Evolutionary conservation across 2,329 filamentous ascomycete genomes (phyloP).

Genomic region (Venturia effusa): DNA sequence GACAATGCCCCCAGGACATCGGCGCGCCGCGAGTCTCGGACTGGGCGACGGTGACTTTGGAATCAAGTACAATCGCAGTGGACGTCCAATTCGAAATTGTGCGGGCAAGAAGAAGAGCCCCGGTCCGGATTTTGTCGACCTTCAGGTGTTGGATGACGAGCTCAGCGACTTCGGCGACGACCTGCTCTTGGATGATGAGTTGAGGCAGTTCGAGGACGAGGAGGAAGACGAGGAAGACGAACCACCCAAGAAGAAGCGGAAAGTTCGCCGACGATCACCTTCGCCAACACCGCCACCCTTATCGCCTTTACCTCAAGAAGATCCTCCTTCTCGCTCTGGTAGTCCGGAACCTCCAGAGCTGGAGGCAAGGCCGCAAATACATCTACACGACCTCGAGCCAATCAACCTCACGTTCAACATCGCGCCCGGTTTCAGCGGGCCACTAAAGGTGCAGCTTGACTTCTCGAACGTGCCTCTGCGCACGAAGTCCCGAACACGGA

Average conservation of each 20-base stretch:
- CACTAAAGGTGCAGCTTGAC: conserved; percentile 14
- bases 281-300: conserved; percentile 26
- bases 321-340: conserved; percentile 9
- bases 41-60: conserved; percentile 18
- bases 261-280: conserved; percentile 23
- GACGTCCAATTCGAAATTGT: conserved; percentile 32
- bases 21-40: conserved; percentile 15
- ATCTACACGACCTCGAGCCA: conserved; percentile 14
- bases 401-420: conserved; percentile 36
- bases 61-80: conserved; percentile 29
- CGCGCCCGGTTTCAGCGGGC: conserved; percentile 34
- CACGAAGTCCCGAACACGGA: neutral
- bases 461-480: neutral
- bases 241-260: conserved; percentile 3
- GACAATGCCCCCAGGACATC: neutral
- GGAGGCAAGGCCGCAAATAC: conserved; percentile 13
- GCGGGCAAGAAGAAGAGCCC: conserved; percentile 24
- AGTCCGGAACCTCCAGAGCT: conserved; percentile 16
- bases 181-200: neutral
- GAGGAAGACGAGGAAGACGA: neutral
- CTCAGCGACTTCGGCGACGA: neutral
- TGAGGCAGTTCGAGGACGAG: neutral
- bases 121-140: conserved; percentile 29
- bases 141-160: conserved; percentile 5
- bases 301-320: conserved; percentile 23